These are phyloP conservation scores for Monosporascus sp. DNA, from an alignment of 2,329 filamentous ascomycete species.

Conservation along the genomic window DNA sequence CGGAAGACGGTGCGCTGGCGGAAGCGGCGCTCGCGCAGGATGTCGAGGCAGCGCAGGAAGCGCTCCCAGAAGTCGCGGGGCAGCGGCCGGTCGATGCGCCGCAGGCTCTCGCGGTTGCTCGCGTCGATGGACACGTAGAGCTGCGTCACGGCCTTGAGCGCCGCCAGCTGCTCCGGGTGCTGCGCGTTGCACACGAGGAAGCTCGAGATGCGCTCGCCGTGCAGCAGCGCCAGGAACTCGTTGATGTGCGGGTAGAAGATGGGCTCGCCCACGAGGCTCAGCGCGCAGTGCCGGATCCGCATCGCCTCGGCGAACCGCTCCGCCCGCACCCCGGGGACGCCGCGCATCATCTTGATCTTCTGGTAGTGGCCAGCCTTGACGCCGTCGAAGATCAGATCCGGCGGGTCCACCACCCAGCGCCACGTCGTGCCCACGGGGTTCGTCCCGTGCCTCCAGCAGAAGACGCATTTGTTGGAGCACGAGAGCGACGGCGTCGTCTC, in stretches of 20 bases:
- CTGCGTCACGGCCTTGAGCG: slow-evolving; percentile 82
- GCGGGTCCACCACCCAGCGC: slow-evolving; percentile 92
- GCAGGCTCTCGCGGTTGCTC: slow-evolving; percentile 79
- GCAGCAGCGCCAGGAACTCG: slow-evolving; percentile 78
- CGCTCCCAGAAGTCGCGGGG: slow-evolving; percentile 98
- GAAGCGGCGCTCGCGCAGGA: slow-evolving; percentile 76
- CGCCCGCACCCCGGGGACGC: slow-evolving; percentile 85
- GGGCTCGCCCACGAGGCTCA: slow-evolving; percentile 92
- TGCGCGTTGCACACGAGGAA: slow-evolving; percentile 98
- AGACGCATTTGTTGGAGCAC: slow-evolving; percentile 97
- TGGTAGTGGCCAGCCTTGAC: slow-evolving; percentile 91
- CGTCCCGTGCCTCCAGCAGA: slow-evolving; percentile 97
- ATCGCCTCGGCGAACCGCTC: slow-evolving; percentile 92
- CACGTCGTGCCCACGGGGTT: slow-evolving; percentile 96
- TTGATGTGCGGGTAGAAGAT: slow-evolving; percentile 99
- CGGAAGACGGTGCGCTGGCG: slow-evolving; percentile 91
- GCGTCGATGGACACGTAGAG: slow-evolving; percentile 96
- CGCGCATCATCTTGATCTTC: slow-evolving; percentile 96
- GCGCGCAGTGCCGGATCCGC: slow-evolving; percentile 86
- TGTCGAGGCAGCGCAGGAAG: slow-evolving; percentile 86
- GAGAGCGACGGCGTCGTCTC: slow-evolving; percentile 93
- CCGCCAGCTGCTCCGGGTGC: slow-evolving; percentile 83
- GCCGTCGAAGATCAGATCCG: slow-evolving; percentile 82
- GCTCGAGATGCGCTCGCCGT: slow-evolving; percentile 80
- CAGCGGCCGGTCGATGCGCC: slow-evolving; percentile 84